Evolutionary conservation across 1,139 yeast genomes (phyloP).

Genomic region (Diutina rugosa): DNA sequence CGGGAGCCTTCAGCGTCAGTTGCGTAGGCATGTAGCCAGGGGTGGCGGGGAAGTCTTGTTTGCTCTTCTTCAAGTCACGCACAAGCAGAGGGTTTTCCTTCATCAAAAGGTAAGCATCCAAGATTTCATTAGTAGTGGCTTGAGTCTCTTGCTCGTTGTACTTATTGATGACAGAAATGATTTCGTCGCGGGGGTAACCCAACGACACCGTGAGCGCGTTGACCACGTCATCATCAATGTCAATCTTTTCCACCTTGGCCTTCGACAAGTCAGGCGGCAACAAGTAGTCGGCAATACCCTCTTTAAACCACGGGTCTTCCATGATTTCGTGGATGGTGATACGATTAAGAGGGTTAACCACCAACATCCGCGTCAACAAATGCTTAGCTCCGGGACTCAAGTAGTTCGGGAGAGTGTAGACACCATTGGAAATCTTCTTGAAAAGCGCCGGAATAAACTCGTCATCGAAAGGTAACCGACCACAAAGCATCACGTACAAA

Average conservation of each 20-base stretch:
- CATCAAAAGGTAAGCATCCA: conserved; percentile 85
- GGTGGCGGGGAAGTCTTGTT: conserved; percentile 34
- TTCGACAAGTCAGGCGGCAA: conserved; percentile 53
- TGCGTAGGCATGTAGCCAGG: conserved; percentile 28
- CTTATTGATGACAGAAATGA: conserved; percentile 52
- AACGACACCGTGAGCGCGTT: conserved; percentile 70
- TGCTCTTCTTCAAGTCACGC: conserved; percentile 47
- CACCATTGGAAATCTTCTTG: conserved; percentile 91
- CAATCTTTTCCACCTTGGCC: conserved; percentile 26
- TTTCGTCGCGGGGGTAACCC: conserved; percentile 89
- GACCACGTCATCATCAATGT: conserved; percentile 70
- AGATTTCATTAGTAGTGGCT: conserved; percentile 51
- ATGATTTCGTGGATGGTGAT: conserved; percentile 89
- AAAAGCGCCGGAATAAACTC: conserved; percentile 94
- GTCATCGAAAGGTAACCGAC: conserved; percentile 94
- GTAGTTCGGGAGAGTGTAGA: conserved; percentile 84
- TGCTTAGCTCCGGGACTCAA: conserved; percentile 81
- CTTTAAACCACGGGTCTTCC: conserved; percentile 94
- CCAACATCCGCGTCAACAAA: conserved; percentile 82
- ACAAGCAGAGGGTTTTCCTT: conserved; percentile 68
- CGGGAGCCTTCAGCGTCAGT: conserved; percentile 16
- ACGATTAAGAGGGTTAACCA: conserved; percentile 91
- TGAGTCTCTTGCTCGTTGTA: conserved; percentile 28
- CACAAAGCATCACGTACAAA: conserved; percentile 91
- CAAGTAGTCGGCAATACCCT: conserved; percentile 71